phyloP scores from a whole-genome alignment of 2,329 filamentous ascomycete species.

The Penicillium sp. region DNA sequence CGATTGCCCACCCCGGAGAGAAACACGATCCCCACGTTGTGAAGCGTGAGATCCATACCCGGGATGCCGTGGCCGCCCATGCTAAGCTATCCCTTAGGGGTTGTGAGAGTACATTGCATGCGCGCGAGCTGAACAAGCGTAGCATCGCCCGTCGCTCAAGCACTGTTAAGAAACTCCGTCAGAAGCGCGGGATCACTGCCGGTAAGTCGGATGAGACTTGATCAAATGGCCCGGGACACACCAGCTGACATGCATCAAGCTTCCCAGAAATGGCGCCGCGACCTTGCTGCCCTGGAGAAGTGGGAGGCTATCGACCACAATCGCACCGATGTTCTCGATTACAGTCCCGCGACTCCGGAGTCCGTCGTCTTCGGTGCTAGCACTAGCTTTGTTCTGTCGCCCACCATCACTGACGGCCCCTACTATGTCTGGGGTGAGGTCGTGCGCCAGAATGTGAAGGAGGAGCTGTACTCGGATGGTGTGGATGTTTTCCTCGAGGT shows the following conservation, averaged over 20 bases:
- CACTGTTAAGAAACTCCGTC: constrained; percentile 27
- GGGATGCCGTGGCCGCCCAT: constrained; percentile 25
- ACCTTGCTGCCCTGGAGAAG: constrained; percentile 37
- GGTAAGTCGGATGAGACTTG: constrained; percentile 15
- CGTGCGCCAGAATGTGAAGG: constrained; percentile 43
- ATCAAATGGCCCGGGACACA: neutral
- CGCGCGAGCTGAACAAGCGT: constrained; percentile 26
- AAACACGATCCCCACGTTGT: constrained; percentile 29
- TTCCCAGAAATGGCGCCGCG: constrained; percentile 34
- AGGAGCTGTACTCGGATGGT: constrained; percentile 39
- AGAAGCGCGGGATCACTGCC: constrained; percentile 27
- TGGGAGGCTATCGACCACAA: constrained; percentile 43
- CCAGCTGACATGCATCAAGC: constrained; percentile 6
- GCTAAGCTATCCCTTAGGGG: constrained; percentile 25
- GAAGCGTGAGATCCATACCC: constrained; percentile 30
- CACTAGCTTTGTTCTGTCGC: constrained; percentile 45
- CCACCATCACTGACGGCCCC: constrained; percentile 45
- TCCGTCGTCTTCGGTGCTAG: constrained; percentile 41
- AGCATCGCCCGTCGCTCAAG: constrained; percentile 29
- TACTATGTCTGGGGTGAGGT: constrained; percentile 48
- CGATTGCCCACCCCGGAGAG: constrained; percentile 33
- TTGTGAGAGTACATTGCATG: constrained; percentile 24
- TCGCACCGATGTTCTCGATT: constrained; percentile 33
- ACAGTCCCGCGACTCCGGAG: constrained; percentile 28
- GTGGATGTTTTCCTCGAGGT: constrained; percentile 46